Conservation (phyloP, 345 rosid genomes). For the Cardamine resedifolia region DNA sequence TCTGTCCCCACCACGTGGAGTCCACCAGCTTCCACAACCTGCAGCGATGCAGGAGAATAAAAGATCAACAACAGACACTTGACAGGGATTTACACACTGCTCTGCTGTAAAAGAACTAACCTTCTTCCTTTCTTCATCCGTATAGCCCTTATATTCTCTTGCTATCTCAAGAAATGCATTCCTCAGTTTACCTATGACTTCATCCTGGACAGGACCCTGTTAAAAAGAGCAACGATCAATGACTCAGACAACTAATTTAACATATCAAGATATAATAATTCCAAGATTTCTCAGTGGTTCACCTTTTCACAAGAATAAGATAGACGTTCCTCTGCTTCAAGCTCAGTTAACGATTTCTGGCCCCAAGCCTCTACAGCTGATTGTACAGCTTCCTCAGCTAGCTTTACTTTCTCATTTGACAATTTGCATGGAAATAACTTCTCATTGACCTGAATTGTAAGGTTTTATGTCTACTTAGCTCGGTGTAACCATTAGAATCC, state of each 20-base stretch:
- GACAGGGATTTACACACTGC: slow-evolving; percentile 17
- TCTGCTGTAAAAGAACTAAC: slow-evolving; percentile 36
- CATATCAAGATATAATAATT: slow-evolving; percentile 6
- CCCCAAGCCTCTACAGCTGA: slow-evolving; percentile 86
- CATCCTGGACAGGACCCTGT: slow-evolving; percentile 91
- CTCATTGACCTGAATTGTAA: slow-evolving; percentile 67
- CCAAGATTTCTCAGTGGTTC: slow-evolving; percentile 9
- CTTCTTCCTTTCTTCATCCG: slow-evolving; percentile 87
- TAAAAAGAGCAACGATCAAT: background rate
- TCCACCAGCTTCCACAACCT: slow-evolving; percentile 96
- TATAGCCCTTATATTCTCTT: slow-evolving; percentile 74
- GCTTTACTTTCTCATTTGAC: slow-evolving; percentile 57
- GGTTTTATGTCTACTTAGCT: slow-evolving; percentile 13
- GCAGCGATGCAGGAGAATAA: slow-evolving; percentile 29
- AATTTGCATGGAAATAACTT: slow-evolving; percentile 82
- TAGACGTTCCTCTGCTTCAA: slow-evolving; percentile 92
- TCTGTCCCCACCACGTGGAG: slow-evolving; percentile 95
- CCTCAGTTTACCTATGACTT: slow-evolving; percentile 81
- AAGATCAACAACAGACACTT: slow-evolving; percentile 15
- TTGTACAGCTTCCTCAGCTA: slow-evolving; percentile 88
- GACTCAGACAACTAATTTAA: background rate
- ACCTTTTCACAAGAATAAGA: slow-evolving; percentile 99
- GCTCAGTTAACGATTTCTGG: slow-evolving; percentile 77
- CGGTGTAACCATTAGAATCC: slow-evolving; percentile 18
- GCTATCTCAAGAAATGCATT: slow-evolving; percentile 70